Evolutionary conservation across 805 yeast species (phyloP).

Genomic region (Kregervanrija delftensis): DNA sequence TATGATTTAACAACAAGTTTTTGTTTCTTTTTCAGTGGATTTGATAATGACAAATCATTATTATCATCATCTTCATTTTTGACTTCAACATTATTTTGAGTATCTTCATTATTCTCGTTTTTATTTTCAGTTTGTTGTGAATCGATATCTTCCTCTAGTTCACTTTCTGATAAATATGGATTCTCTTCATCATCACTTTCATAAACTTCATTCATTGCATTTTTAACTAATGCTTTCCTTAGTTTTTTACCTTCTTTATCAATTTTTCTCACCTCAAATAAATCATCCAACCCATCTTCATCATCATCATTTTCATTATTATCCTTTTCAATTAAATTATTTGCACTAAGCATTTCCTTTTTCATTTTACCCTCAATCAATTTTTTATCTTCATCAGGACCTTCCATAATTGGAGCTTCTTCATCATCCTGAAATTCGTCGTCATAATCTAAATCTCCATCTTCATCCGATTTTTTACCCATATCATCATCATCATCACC

Average conservation of each 20-base stretch:
- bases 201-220: conserved; percentile 83
- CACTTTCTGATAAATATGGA: conserved; percentile 74
- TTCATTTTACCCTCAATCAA: conserved; percentile 80
- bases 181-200: conserved; percentile 72
- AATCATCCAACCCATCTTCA: conserved; percentile 62
- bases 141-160: conserved; percentile 47
- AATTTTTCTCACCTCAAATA: conserved; percentile 62
- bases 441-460: conserved; percentile 85
- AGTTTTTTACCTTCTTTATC: conserved; percentile 89
- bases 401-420: conserved; percentile 96
- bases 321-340: conserved; percentile 57
- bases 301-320: conserved; percentile 56
- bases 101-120: conserved; percentile 31
- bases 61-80: conserved; percentile 16
- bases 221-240: conserved; percentile 73
- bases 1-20: conserved; percentile 36
- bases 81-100: conserved; percentile 27
- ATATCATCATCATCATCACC: conserved; percentile 27
- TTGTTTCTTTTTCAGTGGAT: conserved; percentile 3
- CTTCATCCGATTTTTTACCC: conserved; percentile 54
- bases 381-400: conserved; percentile 90
- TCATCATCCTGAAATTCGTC: conserved; percentile 98
- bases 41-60: not conserved
- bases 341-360: conserved; percentile 78
- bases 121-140: conserved; percentile 27